These are phyloP conservation scores for Ceratocystis variospora DNA, from an alignment of 2,329 filamentous ascomycete genomes.

Conservation along the genomic window DNA sequence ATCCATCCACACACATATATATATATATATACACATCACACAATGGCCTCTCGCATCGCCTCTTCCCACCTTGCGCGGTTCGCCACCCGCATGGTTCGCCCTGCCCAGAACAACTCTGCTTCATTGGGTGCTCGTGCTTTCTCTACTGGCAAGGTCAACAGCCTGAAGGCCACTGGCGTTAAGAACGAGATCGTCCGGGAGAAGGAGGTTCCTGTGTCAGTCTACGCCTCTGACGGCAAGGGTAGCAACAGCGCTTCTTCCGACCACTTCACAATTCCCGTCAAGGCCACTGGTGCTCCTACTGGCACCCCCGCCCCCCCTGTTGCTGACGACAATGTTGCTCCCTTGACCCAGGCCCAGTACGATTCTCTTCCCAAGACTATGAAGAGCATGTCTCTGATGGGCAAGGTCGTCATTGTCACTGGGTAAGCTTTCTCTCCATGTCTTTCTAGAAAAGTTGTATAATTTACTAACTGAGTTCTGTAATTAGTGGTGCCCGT, in stretches of 20 bases:
- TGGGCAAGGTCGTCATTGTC: conserved; percentile 56
- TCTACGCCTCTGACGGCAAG: conserved; percentile 37
- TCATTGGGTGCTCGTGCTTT: conserved; percentile 14
- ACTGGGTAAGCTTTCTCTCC: conserved; percentile 43
- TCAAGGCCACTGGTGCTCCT: conserved; percentile 33
- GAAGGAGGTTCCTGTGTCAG: conserved; percentile 43
- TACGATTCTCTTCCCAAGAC: conserved; percentile 47
- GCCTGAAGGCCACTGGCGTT: conserved; percentile 22
- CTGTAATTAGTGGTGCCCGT: conserved; percentile 47
- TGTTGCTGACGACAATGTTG: conserved; percentile 34
- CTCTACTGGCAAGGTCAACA: conserved; percentile 10
- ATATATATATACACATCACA: conserved; percentile 9
- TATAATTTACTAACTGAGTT: not conserved
- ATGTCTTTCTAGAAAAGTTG: not conserved
- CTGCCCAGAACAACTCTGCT: conserved; percentile 26
- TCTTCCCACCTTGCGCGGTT: conserved; percentile 23
- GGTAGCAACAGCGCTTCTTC: conserved; percentile 28
- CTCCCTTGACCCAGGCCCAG: conserved; percentile 40
- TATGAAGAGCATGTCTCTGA: conserved; percentile 54
- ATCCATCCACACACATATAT: conserved; percentile 9
- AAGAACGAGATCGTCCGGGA: conserved; percentile 43
- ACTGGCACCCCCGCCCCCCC: conserved; percentile 29
- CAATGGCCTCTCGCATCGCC: conserved; percentile 25
- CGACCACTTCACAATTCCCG: conserved; percentile 43
- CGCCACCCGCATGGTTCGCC: conserved; percentile 24